Base-by-base conservation (phyloP, 2,329 filamentous ascomycete genomes). In the Truncatella angustata region DNA sequence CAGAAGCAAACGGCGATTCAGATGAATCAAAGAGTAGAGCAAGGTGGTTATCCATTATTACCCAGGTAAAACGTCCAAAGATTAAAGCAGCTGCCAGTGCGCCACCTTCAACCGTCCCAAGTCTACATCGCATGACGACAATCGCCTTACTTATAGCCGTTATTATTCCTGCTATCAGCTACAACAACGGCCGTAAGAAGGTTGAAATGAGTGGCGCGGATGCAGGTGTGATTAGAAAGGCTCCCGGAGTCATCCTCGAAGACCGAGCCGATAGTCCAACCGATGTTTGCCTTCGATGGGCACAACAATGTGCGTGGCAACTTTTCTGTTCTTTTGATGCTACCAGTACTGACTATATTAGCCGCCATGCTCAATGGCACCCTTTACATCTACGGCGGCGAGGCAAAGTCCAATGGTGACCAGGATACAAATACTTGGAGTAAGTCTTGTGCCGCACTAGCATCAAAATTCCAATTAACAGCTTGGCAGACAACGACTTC, bases 381-480 rank as follows among this genome's bases (percentile, higher is more conserved):
- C 0, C 63, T 91, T 3, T 92, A 90, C 64, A 79, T 90, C 50
- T 92, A 90, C 59, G 88, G 88, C 32, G 89, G 88, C 23, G 79
- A 87, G 58, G 79, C 82, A 12, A 87, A 77, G 46, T 80, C 75
- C 1, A 67, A 76, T 14, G 66, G 76, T 12, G 76, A 77, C 32
- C 87, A 91, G 60, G 77, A 71, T 1, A 69, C 73, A 5, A 72
- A 90, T 62, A 86, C 82, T 1, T 91, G 88, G 88, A 90, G 84
- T 87, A 75, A 61, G 80, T 62, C 36, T 23, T 36, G n/a, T 6
- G 44, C 4, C 43, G 51, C 50, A 36, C 45, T 20, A 43, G 12
- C 49, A 20, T 20, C n/a, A 21, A 5, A 12, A 45, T n/a, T 28
- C 12, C 16, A 9, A 18, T 23, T 48, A 30, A 52, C 51, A 59